phyloP scores from a whole-genome alignment of 2,329 filamentous ascomycete genomes.

The Acrodontium crateriforme region DNA sequence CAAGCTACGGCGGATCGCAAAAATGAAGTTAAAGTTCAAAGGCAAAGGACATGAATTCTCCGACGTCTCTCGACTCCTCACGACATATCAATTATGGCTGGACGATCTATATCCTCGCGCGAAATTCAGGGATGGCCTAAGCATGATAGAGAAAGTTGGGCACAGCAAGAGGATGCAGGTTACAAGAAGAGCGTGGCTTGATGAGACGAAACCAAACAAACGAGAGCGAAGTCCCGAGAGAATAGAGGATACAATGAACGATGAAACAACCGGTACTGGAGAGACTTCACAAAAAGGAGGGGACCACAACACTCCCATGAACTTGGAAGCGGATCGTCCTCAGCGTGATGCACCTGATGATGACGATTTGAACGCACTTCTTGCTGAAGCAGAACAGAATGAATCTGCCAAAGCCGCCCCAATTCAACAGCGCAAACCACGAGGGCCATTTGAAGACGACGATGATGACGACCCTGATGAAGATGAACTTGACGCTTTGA shows the following conservation, averaged over 20 bases:
- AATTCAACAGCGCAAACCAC: too few species aligned
- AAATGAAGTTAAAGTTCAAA: constrained; percentile 60
- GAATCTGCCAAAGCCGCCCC: too few species aligned
- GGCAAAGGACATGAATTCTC: constrained; percentile 95
- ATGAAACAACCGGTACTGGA: not conserved
- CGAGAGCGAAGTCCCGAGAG: constrained; percentile 9
- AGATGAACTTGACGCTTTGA: constrained; percentile 2
- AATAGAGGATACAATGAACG: constrained; percentile 4
- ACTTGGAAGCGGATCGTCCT: too few species aligned
- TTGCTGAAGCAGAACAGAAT: constrained; percentile 1
- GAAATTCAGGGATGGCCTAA: constrained; percentile 77
- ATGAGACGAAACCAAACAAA: constrained; percentile 49
- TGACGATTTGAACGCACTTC: constrained; percentile 8
- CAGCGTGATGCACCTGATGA: constrained; percentile 6
- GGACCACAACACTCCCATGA: too few species aligned
- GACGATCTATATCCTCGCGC: constrained; percentile 92
- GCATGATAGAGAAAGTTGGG: constrained; percentile 85
- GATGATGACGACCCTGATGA: constrained; percentile 10
- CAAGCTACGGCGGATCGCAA: constrained; percentile 58
- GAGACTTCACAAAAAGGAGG: too few species aligned
- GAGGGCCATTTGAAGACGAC: constrained; percentile 2
- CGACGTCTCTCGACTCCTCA: constrained; percentile 67
- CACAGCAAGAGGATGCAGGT: constrained; percentile 67
- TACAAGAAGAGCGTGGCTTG: constrained; percentile 70
- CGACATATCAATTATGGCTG: constrained; percentile 91